phyloP scores from a whole-genome alignment of 305 asterid genomes.

The Solanum hybrid region DNA sequence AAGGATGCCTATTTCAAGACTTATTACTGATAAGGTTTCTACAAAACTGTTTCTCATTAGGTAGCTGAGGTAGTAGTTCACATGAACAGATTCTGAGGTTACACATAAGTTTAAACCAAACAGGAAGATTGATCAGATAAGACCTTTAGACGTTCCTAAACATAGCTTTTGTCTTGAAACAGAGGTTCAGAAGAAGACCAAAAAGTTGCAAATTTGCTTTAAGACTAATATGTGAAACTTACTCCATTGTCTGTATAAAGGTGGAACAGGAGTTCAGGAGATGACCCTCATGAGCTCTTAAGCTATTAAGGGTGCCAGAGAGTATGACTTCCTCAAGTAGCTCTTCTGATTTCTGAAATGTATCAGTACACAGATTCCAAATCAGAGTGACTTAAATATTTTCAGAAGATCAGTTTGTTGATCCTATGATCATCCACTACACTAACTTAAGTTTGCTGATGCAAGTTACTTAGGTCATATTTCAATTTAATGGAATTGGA shows the following conservation, averaged over 20 bases:
- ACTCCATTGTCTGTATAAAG: conserved; percentile 75
- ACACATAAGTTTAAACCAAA: background rate
- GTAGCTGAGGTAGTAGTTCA: background rate
- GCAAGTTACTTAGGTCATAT: background rate
- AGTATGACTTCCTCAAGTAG: conserved; percentile 88
- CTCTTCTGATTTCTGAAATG: conserved; percentile 83
- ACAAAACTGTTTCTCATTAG: background rate
- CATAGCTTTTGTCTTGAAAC: background rate
- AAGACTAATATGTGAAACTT: conserved; percentile 20
- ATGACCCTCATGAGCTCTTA: conserved; percentile 42
- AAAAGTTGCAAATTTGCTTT: background rate
- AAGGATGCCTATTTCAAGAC: background rate
- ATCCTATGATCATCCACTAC: background rate
- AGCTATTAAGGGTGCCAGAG: conserved; percentile 72
- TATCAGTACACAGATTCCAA: conserved; percentile 13
- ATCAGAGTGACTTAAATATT: background rate
- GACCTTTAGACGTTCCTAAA: background rate
- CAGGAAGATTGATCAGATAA: background rate
- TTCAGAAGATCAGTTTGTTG: background rate
- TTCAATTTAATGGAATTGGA: background rate
- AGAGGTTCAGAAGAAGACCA: background rate
- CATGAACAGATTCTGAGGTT: background rate
- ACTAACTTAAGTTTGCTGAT: background rate
- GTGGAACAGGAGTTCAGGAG: conserved; percentile 60
- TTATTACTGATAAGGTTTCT: background rate